These are phyloP conservation scores for Rosa rugosa DNA, from an alignment of 306 rosid genomes.

Conservation along the genomic window DNA sequence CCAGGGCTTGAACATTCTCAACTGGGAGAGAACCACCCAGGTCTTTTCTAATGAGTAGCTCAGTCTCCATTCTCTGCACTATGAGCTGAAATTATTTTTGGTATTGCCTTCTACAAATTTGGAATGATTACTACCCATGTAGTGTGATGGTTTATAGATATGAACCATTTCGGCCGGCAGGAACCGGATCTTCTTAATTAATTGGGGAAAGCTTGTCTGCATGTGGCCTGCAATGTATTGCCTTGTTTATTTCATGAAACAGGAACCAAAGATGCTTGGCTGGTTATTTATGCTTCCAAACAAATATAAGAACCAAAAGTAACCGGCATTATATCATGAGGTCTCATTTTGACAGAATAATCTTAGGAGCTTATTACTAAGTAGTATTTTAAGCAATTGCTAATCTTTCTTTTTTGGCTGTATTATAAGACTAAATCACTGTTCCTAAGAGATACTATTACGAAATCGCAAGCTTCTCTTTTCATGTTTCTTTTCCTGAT, in stretches of 20 bases:
- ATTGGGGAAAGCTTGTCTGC: not conserved
- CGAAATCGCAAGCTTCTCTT: no score
- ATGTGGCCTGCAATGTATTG: slow-evolving; percentile 8
- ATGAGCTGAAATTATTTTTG: not conserved
- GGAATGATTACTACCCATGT: not conserved
- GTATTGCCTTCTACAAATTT: not conserved
- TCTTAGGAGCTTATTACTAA: no score
- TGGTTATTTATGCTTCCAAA: not conserved
- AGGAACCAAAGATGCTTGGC: not conserved
- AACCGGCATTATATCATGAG: not conserved
- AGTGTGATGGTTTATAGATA: not conserved
- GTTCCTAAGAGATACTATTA: no score
- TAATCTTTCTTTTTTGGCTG: no score
- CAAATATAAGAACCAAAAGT: not conserved
- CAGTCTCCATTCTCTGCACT: slow-evolving; percentile 14
- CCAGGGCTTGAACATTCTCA: slow-evolving; percentile 31
- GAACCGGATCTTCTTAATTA: not conserved
- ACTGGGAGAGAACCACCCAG: slow-evolving; percentile 26
- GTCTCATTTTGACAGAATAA: not conserved
- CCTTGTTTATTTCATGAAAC: not conserved
- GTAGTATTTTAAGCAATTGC: no score
- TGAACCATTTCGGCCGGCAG: not conserved
- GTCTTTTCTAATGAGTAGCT: not conserved
- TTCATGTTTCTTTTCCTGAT: no score
- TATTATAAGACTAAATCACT: no score